Conservation (phyloP, 2,329 filamentous ascomycete species). For the Sporothrix curviconia region DNA sequence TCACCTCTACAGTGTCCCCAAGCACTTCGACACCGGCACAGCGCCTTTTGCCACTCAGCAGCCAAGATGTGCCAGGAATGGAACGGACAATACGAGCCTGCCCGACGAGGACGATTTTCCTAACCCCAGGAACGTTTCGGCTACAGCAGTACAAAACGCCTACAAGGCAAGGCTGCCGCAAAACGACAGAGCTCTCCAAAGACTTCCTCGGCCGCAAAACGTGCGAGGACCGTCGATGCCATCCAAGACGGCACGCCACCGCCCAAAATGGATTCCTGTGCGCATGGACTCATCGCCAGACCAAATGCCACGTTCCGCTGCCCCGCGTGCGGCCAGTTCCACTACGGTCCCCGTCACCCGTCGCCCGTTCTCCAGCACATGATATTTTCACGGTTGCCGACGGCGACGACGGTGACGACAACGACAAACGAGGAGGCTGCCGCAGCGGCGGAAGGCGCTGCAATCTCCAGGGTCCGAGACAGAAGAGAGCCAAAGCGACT, state of each 20-base stretch:
- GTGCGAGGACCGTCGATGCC: slow-evolving; percentile 14
- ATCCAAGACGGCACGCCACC: not conserved
- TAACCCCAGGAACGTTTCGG: slow-evolving; percentile 19
- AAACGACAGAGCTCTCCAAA: slow-evolving; percentile 22
- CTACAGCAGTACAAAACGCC: slow-evolving; percentile 17
- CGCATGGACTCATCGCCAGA: slow-evolving; percentile 14
- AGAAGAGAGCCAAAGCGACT: slow-evolving; percentile 33
- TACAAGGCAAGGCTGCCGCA: slow-evolving; percentile 9
- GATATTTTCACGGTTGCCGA: not conserved
- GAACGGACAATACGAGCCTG: slow-evolving; percentile 28
- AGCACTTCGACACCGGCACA: slow-evolving; percentile 23
- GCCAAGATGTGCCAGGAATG: slow-evolving; percentile 24
- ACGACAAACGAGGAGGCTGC: not conserved
- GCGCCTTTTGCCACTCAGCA: slow-evolving; percentile 23
- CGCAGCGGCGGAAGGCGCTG: not conserved
- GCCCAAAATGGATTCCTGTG: slow-evolving; percentile 14
- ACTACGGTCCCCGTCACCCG: not conserved
- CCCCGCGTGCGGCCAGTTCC: not conserved
- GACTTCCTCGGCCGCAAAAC: slow-evolving; percentile 23
- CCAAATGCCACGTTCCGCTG: not conserved
- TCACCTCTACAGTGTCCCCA: slow-evolving; percentile 24
- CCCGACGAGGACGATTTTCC: slow-evolving; percentile 29
- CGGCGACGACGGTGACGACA: slow-evolving; percentile 4
- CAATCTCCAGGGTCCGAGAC: slow-evolving; percentile 2
- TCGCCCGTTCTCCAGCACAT: not conserved